Conservation (phyloP, 345 rosid species). For the Euclidium syriacum region DNA sequence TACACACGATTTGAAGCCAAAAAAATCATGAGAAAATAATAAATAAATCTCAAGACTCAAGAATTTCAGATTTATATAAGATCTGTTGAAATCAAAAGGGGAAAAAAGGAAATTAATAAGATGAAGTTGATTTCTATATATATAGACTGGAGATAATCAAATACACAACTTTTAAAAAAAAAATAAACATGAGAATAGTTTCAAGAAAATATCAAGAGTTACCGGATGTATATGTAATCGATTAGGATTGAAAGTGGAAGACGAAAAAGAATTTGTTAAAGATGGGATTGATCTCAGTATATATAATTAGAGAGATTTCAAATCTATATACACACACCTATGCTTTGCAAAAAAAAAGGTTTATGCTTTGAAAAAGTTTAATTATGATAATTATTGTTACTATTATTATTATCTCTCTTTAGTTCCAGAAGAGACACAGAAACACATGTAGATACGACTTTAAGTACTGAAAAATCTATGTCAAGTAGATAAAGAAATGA, state of each 20-base stretch:
- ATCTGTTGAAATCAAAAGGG: neutral
- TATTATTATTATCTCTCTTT: neutral
- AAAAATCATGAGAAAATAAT: neutral
- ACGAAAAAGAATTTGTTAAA: slow-evolving; percentile 13
- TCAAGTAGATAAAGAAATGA: slow-evolving; percentile 31
- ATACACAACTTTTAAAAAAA: neutral
- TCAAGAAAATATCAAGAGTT: neutral
- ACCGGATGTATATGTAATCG: slow-evolving; percentile 9
- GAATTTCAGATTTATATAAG: neutral
- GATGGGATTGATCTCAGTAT: slow-evolving; percentile 16
- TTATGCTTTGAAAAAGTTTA: slow-evolving; percentile 4
- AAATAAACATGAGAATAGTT: neutral
- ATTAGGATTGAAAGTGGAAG: neutral
- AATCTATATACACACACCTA: neutral
- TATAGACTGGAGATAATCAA: neutral
- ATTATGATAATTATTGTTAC: neutral
- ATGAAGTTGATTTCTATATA: neutral
- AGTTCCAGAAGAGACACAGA: slow-evolving; percentile 29
- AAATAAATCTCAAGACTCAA: neutral
- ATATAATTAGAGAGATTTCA: neutral
- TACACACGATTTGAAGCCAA: neutral
- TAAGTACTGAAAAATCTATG: slow-evolving; percentile 22
- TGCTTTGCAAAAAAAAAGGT: neutral
- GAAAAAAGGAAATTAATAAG: neutral
- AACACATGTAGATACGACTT: slow-evolving; percentile 37